These are phyloP conservation scores for Eucalyptus polybractea DNA, from an alignment of 345 rosid species.

Conservation along the genomic window DNA sequence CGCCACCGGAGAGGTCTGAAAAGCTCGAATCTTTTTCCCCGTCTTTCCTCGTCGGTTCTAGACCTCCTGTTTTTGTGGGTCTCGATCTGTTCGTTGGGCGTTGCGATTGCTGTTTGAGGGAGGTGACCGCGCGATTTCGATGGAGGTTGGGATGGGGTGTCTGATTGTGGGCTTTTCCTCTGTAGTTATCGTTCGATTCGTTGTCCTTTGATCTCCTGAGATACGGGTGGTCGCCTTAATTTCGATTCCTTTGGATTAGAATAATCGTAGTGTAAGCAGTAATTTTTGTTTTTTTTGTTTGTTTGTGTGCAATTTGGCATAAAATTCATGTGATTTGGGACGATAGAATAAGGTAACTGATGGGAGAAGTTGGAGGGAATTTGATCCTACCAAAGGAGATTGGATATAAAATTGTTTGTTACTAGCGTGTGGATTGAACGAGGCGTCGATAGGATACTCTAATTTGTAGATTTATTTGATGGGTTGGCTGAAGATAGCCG, in stretches of 20 bases:
- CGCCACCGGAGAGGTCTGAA: slow-evolving; percentile 48
- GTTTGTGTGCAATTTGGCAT: background rate
- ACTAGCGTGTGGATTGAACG: background rate
- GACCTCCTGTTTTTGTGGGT: background rate
- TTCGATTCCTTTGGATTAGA: background rate
- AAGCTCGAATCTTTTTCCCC: background rate
- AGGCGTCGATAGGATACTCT: background rate
- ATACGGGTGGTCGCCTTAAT: background rate
- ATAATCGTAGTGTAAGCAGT: background rate
- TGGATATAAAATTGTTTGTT: background rate
- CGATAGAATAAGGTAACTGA: background rate
- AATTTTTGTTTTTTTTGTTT: background rate
- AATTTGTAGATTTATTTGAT: background rate
- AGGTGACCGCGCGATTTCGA: background rate
- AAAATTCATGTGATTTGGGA: background rate
- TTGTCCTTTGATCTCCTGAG: background rate
- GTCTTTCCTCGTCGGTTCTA: background rate
- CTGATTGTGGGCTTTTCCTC: background rate
- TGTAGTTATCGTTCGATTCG: background rate
- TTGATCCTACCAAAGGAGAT: background rate
- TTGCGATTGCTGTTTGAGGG: background rate
- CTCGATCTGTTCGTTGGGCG: background rate
- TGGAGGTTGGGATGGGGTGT: background rate
- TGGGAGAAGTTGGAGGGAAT: background rate
- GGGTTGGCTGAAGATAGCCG: background rate